Conservation (phyloP, 805 yeast genomes). For the Yamadazyma insecticola region DNA sequence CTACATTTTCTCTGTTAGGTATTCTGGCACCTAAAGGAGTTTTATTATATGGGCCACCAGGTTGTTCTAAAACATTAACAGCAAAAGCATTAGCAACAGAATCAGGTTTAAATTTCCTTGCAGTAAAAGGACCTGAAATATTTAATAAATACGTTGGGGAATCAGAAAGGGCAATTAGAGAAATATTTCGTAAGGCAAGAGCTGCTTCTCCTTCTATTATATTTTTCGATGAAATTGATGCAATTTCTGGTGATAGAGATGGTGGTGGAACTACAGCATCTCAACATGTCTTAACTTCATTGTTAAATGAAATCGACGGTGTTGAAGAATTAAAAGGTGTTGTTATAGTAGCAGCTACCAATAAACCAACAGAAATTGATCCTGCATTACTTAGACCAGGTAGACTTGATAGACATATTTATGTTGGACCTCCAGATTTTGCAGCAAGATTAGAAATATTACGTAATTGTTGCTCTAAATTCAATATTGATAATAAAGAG, state of each 20-base stretch:
- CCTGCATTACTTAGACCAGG: slow-evolving; percentile 95
- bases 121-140: slow-evolving; percentile 96
- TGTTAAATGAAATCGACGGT: slow-evolving; percentile 95
- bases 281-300: slow-evolving; percentile 81
- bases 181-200: slow-evolving; percentile 87
- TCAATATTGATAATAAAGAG: slow-evolving; percentile 44
- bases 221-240: slow-evolving; percentile 96
- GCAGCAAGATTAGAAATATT: slow-evolving; percentile 79
- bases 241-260: slow-evolving; percentile 75
- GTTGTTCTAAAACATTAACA: slow-evolving; percentile 91
- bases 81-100: slow-evolving; percentile 96
- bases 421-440: slow-evolving; percentile 86
- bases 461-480: slow-evolving; percentile 61
- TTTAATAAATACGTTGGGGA: slow-evolving; percentile 96
- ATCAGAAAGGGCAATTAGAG: slow-evolving; percentile 88
- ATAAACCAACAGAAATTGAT: slow-evolving; percentile 90
- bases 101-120: slow-evolving; percentile 87
- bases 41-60: slow-evolving; percentile 93
- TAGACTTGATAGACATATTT: slow-evolving; percentile 86
- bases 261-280: slow-evolving; percentile 60
- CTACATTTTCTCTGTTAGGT: slow-evolving; percentile 71
- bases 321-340: slow-evolving; percentile 94
- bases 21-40: slow-evolving; percentile 92
- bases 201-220: slow-evolving; percentile 94
- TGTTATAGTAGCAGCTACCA: slow-evolving; percentile 92